Base-by-base conservation (phyloP, 2,329 filamentous ascomycete species). In the Fusarium solani-melongenae region DNA sequence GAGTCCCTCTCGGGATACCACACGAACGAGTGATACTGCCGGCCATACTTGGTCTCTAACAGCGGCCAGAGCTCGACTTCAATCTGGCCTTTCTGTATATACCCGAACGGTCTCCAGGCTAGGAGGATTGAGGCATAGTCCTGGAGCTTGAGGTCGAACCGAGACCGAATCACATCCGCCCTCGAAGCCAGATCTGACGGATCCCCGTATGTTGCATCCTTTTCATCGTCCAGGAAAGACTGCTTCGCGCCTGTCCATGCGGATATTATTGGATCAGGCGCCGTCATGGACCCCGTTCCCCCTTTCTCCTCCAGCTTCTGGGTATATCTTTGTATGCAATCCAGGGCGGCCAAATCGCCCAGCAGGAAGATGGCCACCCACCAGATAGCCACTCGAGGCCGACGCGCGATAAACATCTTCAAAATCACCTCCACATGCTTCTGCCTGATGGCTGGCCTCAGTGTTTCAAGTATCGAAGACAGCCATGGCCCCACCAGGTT, bases 401-500 rank as follows among this genome's bases (percentile, higher is more conserved):
- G 33, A 9, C 60, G 49, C 11, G 34, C 15, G 12, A 56, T 15
- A 56, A 59, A 59, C 11, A 41, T 20, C 56, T 59, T 41, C 15
- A 41, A 12, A 0, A 44, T 7, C 15, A 20, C 17, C 56, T 59
- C 56, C 5, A 33, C 6, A 6, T 29, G 56, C 17, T 41, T 41
- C 20, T 31, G 20, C 4, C 15, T 41, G n/a, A 63, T 63, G 11
- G 34, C n/a, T 15, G 49, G 49, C 12, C 24, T 15, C n/a, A 63
- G 27, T 5, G 33, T 24, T 33, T 56, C 24, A 15, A 63, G 46
- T n/a, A 63, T 41, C 10, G 36, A 63, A 6, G 49, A n/a, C 10
- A 63, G 49, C 60, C 49, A 63, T 11, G 49, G 34, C 6, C 60
- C 36, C n/a, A 34, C 49, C 14, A 63, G 34, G 22, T 63, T 63